phyloP scores from a whole-genome alignment of 768 basidiomycete genomes.

The Coprinopsis strossmayeri region DNA sequence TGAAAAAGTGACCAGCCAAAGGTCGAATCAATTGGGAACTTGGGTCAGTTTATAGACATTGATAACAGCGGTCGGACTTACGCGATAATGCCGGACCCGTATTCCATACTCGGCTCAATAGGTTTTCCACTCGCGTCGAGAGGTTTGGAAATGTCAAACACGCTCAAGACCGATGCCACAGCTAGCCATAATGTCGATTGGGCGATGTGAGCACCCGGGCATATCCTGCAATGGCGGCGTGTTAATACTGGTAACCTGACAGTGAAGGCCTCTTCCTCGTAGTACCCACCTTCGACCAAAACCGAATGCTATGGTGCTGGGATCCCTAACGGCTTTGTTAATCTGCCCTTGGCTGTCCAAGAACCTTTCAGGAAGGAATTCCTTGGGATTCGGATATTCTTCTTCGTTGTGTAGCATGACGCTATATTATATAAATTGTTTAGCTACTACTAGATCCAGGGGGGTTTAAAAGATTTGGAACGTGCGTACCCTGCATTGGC shows the following conservation, averaged over 20 bases:
- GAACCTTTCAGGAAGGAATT: constrained; percentile 9
- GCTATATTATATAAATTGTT: background rate
- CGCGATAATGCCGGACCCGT: background rate
- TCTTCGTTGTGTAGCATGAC: constrained; percentile 6
- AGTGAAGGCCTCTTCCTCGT: too few relatives aligned
- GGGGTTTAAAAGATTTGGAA: too few relatives aligned
- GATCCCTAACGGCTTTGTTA: background rate
- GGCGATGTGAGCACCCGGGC: background rate
- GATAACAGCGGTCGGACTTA: background rate
- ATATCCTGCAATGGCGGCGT: background rate
- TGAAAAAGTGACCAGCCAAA: too few relatives aligned
- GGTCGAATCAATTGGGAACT: background rate
- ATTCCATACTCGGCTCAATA: background rate
- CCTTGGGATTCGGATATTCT: constrained; percentile 1
- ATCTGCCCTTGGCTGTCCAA: background rate
- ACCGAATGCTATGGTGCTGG: constrained; percentile 5
- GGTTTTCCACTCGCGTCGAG: background rate
- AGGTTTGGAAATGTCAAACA: background rate
- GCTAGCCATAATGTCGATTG: background rate
- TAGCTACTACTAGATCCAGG: too few relatives aligned
- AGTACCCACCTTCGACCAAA: constrained; percentile 8
- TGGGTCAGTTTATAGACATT: too few relatives aligned
- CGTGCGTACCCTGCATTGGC: constrained; percentile 3
- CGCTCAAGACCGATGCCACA: background rate
- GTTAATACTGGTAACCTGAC: background rate